Conservation (phyloP, 352 stramenopile genomes). For the Globisporangium parvum region DNA sequence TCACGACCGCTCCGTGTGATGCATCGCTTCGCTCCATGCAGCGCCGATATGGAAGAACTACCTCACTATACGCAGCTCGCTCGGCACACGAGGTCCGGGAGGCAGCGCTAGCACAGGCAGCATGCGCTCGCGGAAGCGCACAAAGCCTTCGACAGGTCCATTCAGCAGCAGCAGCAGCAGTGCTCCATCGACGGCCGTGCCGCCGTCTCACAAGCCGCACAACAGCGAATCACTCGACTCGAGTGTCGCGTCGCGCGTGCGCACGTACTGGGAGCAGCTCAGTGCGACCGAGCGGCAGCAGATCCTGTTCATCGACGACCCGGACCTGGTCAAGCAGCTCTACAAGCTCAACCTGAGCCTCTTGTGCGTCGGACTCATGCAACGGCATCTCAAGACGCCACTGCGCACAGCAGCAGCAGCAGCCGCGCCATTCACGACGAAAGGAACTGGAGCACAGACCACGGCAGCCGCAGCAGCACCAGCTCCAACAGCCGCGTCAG, state of each 20-base stretch:
- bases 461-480: neutral
- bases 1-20: no score
- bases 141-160: conserved; percentile 20
- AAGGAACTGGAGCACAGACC: conserved; percentile 1
- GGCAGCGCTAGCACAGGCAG: neutral
- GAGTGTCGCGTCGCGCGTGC: conserved; percentile 24
- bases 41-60: conserved; percentile 71
- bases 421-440: neutral
- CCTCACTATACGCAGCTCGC: conserved; percentile 33
- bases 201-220: neutral
- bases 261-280: conserved; percentile 63
- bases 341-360: conserved; percentile 86
- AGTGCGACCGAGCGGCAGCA: conserved; percentile 59
- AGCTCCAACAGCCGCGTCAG: conserved; percentile 1
- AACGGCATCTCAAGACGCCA: conserved; percentile 65
- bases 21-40: neutral
- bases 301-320: conserved; percentile 73
- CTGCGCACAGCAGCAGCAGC: conserved; percentile 13
- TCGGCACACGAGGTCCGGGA: neutral
- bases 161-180: neutral
- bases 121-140: conserved; percentile 29
- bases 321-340: conserved; percentile 79
- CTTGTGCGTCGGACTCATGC: conserved; percentile 79
- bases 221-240: neutral
- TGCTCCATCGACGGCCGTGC: neutral